Evolutionary conservation across 2,329 filamentous ascomycete species (phyloP).

Genomic region (Stenocarpella maydis): DNA sequence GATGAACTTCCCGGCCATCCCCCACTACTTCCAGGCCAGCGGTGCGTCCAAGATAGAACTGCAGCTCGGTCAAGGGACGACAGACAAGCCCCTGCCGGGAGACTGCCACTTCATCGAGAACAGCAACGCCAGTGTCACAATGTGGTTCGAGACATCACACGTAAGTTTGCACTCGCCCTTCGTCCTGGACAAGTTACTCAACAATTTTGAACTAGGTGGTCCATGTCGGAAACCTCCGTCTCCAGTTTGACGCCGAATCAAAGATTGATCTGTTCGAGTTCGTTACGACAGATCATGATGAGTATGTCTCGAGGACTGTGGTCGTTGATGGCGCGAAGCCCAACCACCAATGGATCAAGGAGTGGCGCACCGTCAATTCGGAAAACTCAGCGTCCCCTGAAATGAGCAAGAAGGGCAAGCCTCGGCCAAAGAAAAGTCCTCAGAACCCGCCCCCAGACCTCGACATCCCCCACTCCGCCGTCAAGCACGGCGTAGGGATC

Average conservation of each 20-base stretch:
- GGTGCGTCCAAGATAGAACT: constrained; percentile 88
- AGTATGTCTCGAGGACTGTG: constrained; percentile 78
- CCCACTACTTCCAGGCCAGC: constrained; percentile 89
- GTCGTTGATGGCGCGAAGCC: constrained; percentile 69
- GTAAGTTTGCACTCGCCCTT: constrained; percentile 58
- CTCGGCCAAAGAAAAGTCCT: constrained; percentile 66
- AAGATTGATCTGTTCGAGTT: constrained; percentile 90
- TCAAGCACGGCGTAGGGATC: constrained; percentile 65
- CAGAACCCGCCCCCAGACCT: constrained; percentile 66
- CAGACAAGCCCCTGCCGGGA: constrained; percentile 64
- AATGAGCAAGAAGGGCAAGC: constrained; percentile 73
- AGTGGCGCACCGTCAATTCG: constrained; percentile 68
- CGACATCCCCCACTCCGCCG: constrained; percentile 65
- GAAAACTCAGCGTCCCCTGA: constrained; percentile 67
- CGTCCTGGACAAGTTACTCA: background rate
- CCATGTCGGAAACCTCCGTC: constrained; percentile 72
- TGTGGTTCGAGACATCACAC: constrained; percentile 88
- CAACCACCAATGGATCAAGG: constrained; percentile 70
- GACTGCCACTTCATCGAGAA: constrained; percentile 80
- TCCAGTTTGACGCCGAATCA: constrained; percentile 79
- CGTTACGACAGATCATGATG: constrained; percentile 76
- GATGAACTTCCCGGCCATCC: constrained; percentile 80
- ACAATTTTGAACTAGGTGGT: constrained; percentile 25
- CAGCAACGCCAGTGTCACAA: constrained; percentile 79
- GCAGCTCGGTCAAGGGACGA: constrained; percentile 74